These are phyloP conservation scores for Apodospora peruviana DNA, from an alignment of 495 filamentous ascomycete genomes.

Conservation along the genomic window DNA sequence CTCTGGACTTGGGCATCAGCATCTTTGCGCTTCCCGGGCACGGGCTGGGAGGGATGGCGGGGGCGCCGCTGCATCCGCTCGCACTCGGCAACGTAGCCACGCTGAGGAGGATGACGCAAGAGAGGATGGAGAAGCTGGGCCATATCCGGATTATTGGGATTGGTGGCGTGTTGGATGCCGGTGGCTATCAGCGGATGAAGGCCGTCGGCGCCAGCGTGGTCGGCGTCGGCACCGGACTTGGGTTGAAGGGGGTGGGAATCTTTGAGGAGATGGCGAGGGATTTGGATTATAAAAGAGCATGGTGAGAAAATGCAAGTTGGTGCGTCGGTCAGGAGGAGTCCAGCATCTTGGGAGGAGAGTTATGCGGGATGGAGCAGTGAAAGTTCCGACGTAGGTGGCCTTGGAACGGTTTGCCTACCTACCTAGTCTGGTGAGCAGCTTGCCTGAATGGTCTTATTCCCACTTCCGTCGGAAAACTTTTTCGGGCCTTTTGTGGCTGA, in stretches of 20 bases:
- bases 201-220: conserved; percentile 57
- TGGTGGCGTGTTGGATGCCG: conserved; percentile 58
- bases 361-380: no score
- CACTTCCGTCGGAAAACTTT: no score
- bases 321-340: no score
- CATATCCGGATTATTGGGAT: conserved; percentile 57
- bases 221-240: conserved; percentile 59
- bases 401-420: no score
- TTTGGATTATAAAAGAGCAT: no score
- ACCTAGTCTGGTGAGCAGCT: no score
- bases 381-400: no score
- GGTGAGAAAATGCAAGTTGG: no score
- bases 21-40: conserved; percentile 37
- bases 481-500: no score
- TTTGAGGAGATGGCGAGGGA: conserved; percentile 42
- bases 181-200: conserved; percentile 56
- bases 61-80: conserved; percentile 61
- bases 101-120: conserved; percentile 50
- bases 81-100: conserved; percentile 68
- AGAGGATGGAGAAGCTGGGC: conserved; percentile 24
- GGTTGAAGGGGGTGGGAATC: conserved; percentile 50
- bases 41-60: conserved; percentile 63
- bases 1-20: neutral
- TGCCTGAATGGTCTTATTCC: no score
- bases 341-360: no score